These are phyloP conservation scores for Thalassiosira ordinaria DNA, from an alignment of 352 stramenopile species.

Conservation along the genomic window DNA sequence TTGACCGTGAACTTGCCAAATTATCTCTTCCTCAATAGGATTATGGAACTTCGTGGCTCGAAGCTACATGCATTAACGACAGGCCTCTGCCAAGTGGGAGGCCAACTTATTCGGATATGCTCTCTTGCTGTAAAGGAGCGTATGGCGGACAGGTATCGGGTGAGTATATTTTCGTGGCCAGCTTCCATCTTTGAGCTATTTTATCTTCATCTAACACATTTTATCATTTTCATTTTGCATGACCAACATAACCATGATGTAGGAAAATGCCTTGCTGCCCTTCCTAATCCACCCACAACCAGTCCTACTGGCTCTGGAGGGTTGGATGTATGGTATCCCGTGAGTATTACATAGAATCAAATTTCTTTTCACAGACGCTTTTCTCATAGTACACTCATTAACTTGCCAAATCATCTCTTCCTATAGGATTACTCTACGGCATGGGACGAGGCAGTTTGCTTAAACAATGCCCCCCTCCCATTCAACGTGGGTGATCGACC, in stretches of 20 bases:
- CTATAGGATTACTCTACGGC: neutral
- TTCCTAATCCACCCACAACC: neutral
- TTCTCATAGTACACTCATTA: too few species aligned
- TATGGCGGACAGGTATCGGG: slow-evolving; percentile 4
- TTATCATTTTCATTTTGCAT: too few species aligned
- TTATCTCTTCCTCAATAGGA: too few species aligned
- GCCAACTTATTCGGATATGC: neutral
- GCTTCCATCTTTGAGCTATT: too few species aligned
- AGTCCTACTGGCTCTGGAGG: neutral
- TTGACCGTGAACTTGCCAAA: too few species aligned
- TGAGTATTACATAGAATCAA: too few species aligned
- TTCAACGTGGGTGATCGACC: neutral
- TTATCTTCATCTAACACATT: too few species aligned
- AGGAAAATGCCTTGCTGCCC: neutral
- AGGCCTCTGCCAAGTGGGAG: neutral
- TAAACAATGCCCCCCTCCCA: neutral
- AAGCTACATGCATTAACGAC: neutral
- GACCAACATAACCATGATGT: too few species aligned
- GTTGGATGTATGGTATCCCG: neutral
- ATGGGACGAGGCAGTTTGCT: neutral
- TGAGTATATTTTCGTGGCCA: neutral
- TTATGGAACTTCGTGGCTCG: neutral
- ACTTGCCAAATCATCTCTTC: too few species aligned
- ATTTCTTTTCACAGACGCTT: too few species aligned
- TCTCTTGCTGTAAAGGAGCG: slow-evolving; percentile 12